A percentile compares a stretch with the other conserved stretches of the same genome.
phyloP scores from a whole-genome alignment of 257 asterid genomes.

The Marsdenia floribunda region DNA sequence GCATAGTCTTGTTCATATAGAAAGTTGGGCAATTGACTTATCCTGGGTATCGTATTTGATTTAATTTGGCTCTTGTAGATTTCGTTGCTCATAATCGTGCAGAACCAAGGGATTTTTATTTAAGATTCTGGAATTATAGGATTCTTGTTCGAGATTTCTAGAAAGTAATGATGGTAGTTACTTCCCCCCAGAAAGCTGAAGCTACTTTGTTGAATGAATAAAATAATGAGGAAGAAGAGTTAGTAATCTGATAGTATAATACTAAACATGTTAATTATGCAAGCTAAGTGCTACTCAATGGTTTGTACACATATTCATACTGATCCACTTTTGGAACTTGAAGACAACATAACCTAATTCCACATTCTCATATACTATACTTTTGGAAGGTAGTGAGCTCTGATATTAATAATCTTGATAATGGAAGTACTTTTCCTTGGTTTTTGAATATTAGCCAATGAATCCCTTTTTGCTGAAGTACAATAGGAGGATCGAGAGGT shows the following conservation, averaged over 20 bases:
- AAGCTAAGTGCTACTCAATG: not conserved
- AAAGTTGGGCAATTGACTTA: slow-evolving; percentile 98
- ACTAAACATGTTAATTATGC: not conserved
- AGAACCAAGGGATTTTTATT: not conserved
- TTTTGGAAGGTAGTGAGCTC: not conserved
- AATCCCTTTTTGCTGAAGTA: no score
- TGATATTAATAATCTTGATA: not conserved
- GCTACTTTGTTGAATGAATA: not conserved
- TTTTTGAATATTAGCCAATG: not conserved
- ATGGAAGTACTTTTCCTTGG: not conserved
- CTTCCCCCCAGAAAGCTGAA: no score
- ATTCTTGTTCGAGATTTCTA: not conserved
- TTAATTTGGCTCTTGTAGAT: not conserved
- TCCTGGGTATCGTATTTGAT: slow-evolving; percentile 65
- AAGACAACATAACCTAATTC: not conserved
- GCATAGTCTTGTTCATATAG: slow-evolving; percentile 92
- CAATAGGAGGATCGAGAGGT: not conserved
- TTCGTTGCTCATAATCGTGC: not conserved
- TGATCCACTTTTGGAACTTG: not conserved
- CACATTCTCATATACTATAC: not conserved
- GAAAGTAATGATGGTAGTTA: not conserved
- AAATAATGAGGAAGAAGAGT: not conserved
- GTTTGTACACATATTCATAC: not conserved
- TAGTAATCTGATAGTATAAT: not conserved
- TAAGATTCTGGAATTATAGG: not conserved